Percentiles rank a stretch among this genome's conserved stretches.
Evolutionary conservation across 78 protist species (phyloP).

Genomic region (Paratrimastix pyriformis): DNA sequence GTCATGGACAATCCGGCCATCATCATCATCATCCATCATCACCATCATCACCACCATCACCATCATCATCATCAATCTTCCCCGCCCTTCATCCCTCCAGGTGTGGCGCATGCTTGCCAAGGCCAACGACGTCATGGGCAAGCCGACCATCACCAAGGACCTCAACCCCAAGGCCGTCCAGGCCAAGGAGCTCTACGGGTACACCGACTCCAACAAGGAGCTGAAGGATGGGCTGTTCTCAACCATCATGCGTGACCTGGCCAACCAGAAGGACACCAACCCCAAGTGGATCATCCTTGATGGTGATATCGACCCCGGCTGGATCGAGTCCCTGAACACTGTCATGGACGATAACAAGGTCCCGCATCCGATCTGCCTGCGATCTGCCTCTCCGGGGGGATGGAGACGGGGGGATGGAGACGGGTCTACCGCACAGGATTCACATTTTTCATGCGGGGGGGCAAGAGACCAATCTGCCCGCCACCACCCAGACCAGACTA

Average conservation of each 20-base stretch:
- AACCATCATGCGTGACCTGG: slow-evolving; percentile 53
- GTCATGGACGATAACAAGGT: slow-evolving; percentile 87
- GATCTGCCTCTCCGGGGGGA: no score
- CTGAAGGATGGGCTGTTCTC: slow-evolving; percentile 74
- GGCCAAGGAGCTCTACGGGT: slow-evolving; percentile 68
- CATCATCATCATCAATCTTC: slow-evolving; percentile 60
- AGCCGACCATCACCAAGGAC: background rate
- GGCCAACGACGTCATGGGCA: slow-evolving; percentile 8
- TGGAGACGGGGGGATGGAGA: no score
- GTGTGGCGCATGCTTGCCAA: slow-evolving; percentile 39
- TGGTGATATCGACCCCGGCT: slow-evolving; percentile 73
- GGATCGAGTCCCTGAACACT: slow-evolving; percentile 84
- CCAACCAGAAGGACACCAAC: background rate
- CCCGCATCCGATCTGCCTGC: no score
- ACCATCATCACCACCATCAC: no score
- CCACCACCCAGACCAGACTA: no score
- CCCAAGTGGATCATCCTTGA: slow-evolving; percentile 73
- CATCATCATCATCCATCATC: no score
- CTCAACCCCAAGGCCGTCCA: slow-evolving; percentile 73
- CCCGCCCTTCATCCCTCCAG: slow-evolving; percentile 57
- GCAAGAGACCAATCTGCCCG: no score
- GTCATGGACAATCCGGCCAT: no score
- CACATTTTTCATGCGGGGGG: no score
- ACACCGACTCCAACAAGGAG: slow-evolving; percentile 57
- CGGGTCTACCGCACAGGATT: no score